Conservation (phyloP, 208 protist species). For the Acanthamoeba sp. region DNA sequence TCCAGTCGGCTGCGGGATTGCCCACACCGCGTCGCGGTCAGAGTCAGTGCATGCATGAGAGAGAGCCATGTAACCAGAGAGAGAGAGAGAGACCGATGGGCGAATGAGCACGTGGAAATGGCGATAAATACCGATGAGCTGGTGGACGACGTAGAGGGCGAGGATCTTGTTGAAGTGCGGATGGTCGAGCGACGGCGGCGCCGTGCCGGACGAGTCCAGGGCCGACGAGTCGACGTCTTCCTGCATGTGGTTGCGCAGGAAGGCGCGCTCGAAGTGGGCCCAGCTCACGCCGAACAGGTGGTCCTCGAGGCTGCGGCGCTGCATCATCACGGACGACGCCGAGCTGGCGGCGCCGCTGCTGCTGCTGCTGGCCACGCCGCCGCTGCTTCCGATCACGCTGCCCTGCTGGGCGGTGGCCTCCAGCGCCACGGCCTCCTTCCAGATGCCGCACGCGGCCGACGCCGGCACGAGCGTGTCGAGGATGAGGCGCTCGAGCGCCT, state of each 20-base stretch:
- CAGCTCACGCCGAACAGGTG: slow-evolving; percentile 42
- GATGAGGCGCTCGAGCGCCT: slow-evolving; percentile 22
- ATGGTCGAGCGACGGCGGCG: not conserved
- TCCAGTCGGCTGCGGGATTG: slow-evolving; percentile 43
- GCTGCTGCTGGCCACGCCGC: not conserved
- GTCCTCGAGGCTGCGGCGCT: not conserved
- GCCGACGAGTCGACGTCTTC: not conserved
- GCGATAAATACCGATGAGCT: slow-evolving; percentile 29
- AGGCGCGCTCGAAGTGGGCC: slow-evolving; percentile 1
- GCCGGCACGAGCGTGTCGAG: not conserved
- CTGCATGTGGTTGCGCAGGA: slow-evolving; percentile 1
- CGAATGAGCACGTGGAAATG: not conserved
- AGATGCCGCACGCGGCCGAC: not conserved
- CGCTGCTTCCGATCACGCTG: not conserved
- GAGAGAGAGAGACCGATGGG: not conserved
- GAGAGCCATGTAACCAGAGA: not conserved
- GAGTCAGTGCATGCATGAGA: too few species aligned
- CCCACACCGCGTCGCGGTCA: too few species aligned
- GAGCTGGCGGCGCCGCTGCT: not conserved
- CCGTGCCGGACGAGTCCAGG: not conserved
- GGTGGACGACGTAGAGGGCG: slow-evolving; percentile 54
- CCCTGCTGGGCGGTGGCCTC: slow-evolving; percentile 17
- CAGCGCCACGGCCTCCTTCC: slow-evolving; percentile 24
- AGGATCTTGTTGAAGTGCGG: slow-evolving; percentile 34
- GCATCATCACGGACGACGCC: not conserved